Evolutionary conservation across 768 basidiomycete genomes (phyloP), one percentile per base, ranked within the genome.

Genomic region (Astraeus odoratus): DNA sequence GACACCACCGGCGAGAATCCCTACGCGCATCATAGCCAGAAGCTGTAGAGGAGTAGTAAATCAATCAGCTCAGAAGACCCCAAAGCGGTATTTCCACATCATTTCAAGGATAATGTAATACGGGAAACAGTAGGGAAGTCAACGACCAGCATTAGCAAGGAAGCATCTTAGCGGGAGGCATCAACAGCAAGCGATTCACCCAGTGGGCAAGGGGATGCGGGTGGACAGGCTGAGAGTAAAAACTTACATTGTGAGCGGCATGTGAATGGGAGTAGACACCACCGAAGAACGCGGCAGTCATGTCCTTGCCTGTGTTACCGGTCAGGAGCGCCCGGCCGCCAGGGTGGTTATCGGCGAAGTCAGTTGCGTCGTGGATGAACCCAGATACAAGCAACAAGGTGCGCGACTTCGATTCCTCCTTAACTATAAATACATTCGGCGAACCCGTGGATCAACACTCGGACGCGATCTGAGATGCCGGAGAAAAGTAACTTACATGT

Each of bases 211-310:
- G 20, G 18, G 36, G 18, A 38, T 23, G 37, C 12, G 22, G 15
- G 8, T 12, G 20, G 35, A 12, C 8, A 13, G 24, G 20, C 10
- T 18, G 35, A 23, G 54, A 26, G 40, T 23, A 44, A 45, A 7
- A 39, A 66, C 78, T 49, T 58, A 81, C 81, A 51, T 86, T 86
- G 60, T 85, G 82, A 9, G 88, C 88, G 5, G 86, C 87, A 60
- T 87, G 85, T 7, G 84, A 86, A 58, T 92, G 88, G 22, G 79
- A 74, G 61, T 90, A 88, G 2, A 84, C 69, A 19, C 90, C 90
- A 4, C 92, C 92, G 59, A 83, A 87, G 70, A 94, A 94, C 2
- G 86, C 75, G 1, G 83, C 74, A 0, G 90, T 91, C 59, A 86
- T 81, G 51, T 94, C 90, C 56, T 80, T 83, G n/a, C 90, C 91